These are phyloP conservation scores for Erigeron canadensis DNA, from an alignment of 129 eudicot genomes.

Conservation along the genomic window DNA sequence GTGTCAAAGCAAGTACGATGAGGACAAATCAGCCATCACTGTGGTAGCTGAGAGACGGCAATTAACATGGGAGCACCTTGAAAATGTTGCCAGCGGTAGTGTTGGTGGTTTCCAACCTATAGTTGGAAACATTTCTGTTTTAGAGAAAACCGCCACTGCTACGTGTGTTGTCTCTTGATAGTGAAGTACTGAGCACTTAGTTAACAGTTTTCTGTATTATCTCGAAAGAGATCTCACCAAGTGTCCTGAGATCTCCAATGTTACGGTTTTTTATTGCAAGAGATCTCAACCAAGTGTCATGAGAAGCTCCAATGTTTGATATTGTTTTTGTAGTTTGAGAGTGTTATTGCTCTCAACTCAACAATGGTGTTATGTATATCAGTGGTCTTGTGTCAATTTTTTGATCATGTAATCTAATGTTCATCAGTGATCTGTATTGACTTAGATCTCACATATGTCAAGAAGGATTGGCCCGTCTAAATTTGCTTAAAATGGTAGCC, in stretches of 20 bases:
- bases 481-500: background rate
- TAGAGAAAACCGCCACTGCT: constrained; percentile 31
- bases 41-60: constrained; percentile 52
- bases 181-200: constrained; percentile 7
- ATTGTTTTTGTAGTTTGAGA: constrained; percentile 22
- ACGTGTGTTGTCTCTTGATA: constrained; percentile 43
- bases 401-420: background rate
- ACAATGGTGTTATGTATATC: constrained; percentile 31
- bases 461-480: background rate
- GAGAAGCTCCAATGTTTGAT: constrained; percentile 28
- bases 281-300: constrained; percentile 17
- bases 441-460: background rate
- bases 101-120: constrained; percentile 29
- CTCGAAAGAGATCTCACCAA: background rate
- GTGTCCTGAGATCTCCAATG: too few species aligned
- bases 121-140: constrained; percentile 31
- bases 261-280: background rate
- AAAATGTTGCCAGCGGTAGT: constrained; percentile 35
- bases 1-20: constrained; percentile 55
- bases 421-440: background rate
- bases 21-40: constrained; percentile 39
- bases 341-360: constrained; percentile 26
- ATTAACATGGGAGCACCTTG: constrained; percentile 61
- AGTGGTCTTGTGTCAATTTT: constrained; percentile 21
- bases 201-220: constrained; percentile 11